A percentile compares a stretch with the other conserved stretches of the same genome.
phyloP scores from a whole-genome alignment of 78 protist genomes.

The Dictyostelium capitatum region DNA sequence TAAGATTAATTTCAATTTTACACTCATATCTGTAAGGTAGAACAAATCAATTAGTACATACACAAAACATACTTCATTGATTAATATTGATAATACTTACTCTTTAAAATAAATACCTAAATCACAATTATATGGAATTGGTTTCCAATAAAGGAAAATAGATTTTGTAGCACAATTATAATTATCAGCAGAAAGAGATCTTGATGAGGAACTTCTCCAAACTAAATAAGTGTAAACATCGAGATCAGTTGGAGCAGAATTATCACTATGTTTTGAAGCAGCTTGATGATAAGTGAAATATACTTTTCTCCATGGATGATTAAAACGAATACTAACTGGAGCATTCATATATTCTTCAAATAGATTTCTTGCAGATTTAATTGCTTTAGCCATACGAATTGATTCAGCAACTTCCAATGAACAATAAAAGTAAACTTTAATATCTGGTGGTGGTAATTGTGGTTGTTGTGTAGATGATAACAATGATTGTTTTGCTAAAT shows the following conservation, averaged over 20 bases:
- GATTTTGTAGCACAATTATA: slow-evolving; percentile 13
- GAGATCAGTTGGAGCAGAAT: slow-evolving; percentile 1
- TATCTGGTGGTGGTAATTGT: neutral
- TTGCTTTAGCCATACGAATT: neutral
- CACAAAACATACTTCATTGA: neutral
- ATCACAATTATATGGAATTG: neutral
- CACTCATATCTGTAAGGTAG: neutral
- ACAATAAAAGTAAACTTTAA: slow-evolving; percentile 4
- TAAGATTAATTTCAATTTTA: slow-evolving; percentile 2
- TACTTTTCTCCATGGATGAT: slow-evolving; percentile 75
- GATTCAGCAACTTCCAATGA: neutral
- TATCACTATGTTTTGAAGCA: neutral
- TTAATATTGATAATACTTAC: neutral
- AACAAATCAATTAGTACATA: neutral
- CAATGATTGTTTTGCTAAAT: too few species aligned
- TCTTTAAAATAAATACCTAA: slow-evolving; percentile 13
- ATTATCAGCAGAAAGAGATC: neutral
- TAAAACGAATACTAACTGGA: slow-evolving; percentile 10
- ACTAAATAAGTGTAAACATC: slow-evolving; percentile 53
- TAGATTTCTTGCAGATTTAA: slow-evolving; percentile 6
- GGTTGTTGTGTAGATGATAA: neutral
- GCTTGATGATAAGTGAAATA: slow-evolving; percentile 11
- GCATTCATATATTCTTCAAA: slow-evolving; percentile 54
- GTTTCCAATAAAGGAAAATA: slow-evolving; percentile 10
- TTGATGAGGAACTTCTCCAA: neutral